phyloP scores from a whole-genome alignment of 148 eudicot genomes.

The Camellia lanceoleosa region DNA sequence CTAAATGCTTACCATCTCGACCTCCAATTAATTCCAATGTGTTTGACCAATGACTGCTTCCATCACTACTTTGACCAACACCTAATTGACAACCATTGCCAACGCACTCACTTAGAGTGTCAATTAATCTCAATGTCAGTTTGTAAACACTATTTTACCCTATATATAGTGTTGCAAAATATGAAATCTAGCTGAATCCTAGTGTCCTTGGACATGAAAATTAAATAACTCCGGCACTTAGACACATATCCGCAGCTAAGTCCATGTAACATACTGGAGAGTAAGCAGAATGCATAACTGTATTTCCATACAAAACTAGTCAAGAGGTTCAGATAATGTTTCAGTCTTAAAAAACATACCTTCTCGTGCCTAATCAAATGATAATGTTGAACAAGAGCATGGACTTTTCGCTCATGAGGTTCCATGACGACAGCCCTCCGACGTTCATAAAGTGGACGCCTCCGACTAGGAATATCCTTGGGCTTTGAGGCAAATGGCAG shows the following conservation, averaged over 20 bases:
- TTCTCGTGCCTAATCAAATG: conserved; percentile 60
- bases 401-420: conserved; percentile 54
- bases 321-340: conserved; percentile 1
- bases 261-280: background rate
- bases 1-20: too few relatives aligned
- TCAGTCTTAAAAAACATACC: conserved; percentile 37
- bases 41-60: too few relatives aligned
- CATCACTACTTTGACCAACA: too few relatives aligned
- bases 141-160: too few relatives aligned
- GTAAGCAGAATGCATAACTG: background rate
- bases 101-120: background rate
- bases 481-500: conserved; percentile 86
- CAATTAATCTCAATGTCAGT: too few relatives aligned
- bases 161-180: too few relatives aligned
- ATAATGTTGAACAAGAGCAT: conserved; percentile 51
- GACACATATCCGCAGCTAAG: too few relatives aligned
- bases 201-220: too few relatives aligned
- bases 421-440: conserved; percentile 71
- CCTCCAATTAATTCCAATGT: too few relatives aligned
- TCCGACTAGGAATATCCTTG: conserved; percentile 52
- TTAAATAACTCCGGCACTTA: too few relatives aligned
- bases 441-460: conserved; percentile 33
- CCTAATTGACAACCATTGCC: too few relatives aligned
- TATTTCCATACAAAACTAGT: background rate
- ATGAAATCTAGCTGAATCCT: too few relatives aligned